These are phyloP conservation scores for Eucalyptus marginata DNA, from an alignment of 345 rosid genomes.

Conservation along the genomic window DNA sequence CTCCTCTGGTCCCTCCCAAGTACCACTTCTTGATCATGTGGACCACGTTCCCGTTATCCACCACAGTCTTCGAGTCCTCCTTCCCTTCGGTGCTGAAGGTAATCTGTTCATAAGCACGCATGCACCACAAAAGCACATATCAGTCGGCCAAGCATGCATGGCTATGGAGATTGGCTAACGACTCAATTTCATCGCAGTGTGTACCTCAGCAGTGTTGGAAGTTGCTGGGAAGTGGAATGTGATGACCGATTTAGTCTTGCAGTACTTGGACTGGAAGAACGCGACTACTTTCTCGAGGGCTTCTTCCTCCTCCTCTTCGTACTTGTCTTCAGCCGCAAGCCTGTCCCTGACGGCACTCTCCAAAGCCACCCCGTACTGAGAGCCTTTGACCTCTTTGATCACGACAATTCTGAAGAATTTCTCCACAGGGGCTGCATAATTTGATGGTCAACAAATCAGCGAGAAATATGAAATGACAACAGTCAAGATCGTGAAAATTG, in stretches of 20 bases:
- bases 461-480: not conserved
- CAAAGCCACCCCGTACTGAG: constrained; percentile 66
- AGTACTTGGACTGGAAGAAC: constrained; percentile 84
- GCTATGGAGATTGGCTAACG: not conserved
- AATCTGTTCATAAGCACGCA: constrained; percentile 21
- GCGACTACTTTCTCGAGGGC: constrained; percentile 69
- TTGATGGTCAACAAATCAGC: not conserved
- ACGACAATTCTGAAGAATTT: constrained; percentile 68
- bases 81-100: constrained; percentile 49
- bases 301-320: constrained; percentile 86
- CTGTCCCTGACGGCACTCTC: constrained; percentile 81
- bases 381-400: constrained; percentile 89
- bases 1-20: constrained; percentile 63
- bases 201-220: constrained; percentile 46
- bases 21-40: constrained; percentile 89
- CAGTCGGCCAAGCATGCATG: not conserved
- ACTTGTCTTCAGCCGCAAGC: constrained; percentile 70
- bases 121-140: not conserved
- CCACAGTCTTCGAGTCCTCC: constrained; percentile 42
- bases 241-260: constrained; percentile 58
- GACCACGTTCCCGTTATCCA: constrained; percentile 66
- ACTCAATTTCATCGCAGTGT: not conserved
- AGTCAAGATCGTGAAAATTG: not conserved
- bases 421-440: constrained; percentile 48
- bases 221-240: constrained; percentile 59